Evolutionary conservation across 768 basidiomycete species (phyloP).

Genomic region (Naganishia kalamii): DNA sequence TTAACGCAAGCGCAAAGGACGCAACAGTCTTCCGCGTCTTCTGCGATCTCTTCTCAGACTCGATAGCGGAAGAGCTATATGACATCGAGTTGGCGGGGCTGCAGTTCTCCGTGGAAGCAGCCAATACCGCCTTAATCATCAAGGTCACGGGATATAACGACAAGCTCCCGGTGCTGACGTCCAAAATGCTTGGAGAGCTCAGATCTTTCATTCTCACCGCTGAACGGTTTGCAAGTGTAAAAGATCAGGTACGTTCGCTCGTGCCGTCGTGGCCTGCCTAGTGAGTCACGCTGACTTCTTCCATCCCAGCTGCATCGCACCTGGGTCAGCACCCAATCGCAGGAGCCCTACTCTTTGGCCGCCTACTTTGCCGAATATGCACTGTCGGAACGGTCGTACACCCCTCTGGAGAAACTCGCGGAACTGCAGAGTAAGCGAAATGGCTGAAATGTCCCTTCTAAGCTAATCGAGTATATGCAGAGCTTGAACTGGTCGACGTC

Average conservation of each 20-base stretch:
- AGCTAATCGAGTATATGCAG: slow-evolving; percentile 49
- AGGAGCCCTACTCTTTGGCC: slow-evolving; percentile 71
- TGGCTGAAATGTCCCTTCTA: background rate
- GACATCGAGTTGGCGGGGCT: slow-evolving; percentile 88
- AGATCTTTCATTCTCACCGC: slow-evolving; percentile 59
- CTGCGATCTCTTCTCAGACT: slow-evolving; percentile 76
- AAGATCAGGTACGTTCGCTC: slow-evolving; percentile 63
- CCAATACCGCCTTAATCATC: slow-evolving; percentile 62
- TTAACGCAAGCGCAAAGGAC: slow-evolving; percentile 56
- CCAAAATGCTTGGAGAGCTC: slow-evolving; percentile 64
- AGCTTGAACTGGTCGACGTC: slow-evolving; percentile 64
- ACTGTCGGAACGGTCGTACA: slow-evolving; percentile 65
- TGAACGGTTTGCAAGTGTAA: slow-evolving; percentile 69
- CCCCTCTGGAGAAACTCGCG: slow-evolving; percentile 63
- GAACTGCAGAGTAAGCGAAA: slow-evolving; percentile 63
- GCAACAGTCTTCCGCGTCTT: slow-evolving; percentile 76
- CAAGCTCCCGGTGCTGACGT: slow-evolving; percentile 66
- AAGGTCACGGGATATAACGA: slow-evolving; percentile 82
- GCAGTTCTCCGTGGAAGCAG: slow-evolving; percentile 60
- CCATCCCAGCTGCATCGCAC: slow-evolving; percentile 59
- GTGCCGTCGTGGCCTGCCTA: background rate
- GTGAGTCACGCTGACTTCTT: background rate
- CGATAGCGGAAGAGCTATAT: slow-evolving; percentile 82
- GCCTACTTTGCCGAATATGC: slow-evolving; percentile 69
- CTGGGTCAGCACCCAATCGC: slow-evolving; percentile 80